Evolutionary conservation across 495 filamentous ascomycete genomes (phyloP), one percentile per base, ranked within the genome.

Genomic region (Letharia columbiana): DNA sequence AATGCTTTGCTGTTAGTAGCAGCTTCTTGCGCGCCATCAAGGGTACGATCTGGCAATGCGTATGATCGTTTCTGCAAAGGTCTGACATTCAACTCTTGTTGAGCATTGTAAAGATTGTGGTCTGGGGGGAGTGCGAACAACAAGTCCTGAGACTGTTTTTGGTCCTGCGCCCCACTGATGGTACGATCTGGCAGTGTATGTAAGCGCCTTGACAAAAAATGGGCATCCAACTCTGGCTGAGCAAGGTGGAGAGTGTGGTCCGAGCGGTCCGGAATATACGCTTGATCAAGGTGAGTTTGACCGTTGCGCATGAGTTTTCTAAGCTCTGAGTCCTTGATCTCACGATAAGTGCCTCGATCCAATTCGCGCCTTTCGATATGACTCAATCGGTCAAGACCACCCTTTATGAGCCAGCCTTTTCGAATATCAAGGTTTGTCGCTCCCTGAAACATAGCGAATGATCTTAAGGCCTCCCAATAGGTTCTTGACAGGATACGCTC

Each of bases 401-500:
- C 44, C 6, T 20, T 28, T n/a, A 28, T 33, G 10, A 23, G 20
- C 64, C 64, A 66, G 33, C 44, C 35, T 3, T 44, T 31, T 23
- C 4, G 23, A 15, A 67, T 45, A 50, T 67, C 65, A 37, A 63
- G 49, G 20, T 67, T 67, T 11, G 60, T 45, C n/a, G 35, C 12
- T 45, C 49, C 60, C 8, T 63, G 18, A 3, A 66, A 60, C 23
- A 17, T 50, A 20, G 28, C 45, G 39, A 44, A 28, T 13, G 54
- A 59, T 2, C 20, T 64, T n/a, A 68, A 41, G n/a, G 66, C 54
- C 18, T 40, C 40, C 79, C 79, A 81, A 60, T 78, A 81, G 2
- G 65, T 66, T 20, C 71, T 71, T 7, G 74, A 71, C 31, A 79
- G 63, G 8, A 80, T 65, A 11, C 79, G 76, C 61, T 76, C 73